These are phyloP conservation scores for Erythrophleum ivorense DNA, from an alignment of 331 rosid genomes.

Conservation along the genomic window DNA sequence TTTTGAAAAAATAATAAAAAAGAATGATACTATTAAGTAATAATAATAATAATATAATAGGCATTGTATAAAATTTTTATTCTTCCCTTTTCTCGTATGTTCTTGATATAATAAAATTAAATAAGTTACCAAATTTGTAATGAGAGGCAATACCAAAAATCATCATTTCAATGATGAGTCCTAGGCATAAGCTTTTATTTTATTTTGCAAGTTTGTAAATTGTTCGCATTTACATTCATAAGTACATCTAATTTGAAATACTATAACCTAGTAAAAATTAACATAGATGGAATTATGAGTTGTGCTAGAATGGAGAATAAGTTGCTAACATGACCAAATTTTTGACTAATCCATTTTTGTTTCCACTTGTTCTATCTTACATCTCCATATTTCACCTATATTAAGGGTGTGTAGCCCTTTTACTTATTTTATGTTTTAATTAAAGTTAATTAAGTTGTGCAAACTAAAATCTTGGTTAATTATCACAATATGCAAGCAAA, in stretches of 20 bases:
- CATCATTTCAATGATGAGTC: background rate
- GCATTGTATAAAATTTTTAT: too few species aligned
- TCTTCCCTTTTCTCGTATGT: too few species aligned
- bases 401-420: too few species aligned
- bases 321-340: constrained; percentile 15
- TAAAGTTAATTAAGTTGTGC: too few species aligned
- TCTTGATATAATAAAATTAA: background rate
- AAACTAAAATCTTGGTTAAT: too few species aligned
- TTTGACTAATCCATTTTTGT: constrained; percentile 14
- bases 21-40: too few species aligned
- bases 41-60: too few species aligned
- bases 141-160: background rate
- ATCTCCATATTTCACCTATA: background rate
- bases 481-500: too few species aligned
- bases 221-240: background rate
- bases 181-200: background rate
- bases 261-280: background rate
- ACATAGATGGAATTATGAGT: constrained; percentile 30
- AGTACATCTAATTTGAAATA: constrained; percentile 13
- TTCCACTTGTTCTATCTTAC: background rate
- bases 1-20: too few species aligned
- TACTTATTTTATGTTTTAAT: too few species aligned
- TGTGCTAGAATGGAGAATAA: constrained; percentile 24
- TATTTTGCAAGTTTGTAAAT: background rate
- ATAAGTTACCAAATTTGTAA: background rate